Evolutionary conservation across 2,329 filamentous ascomycete genomes (phyloP).

Genomic region (Paraphoma sp.): DNA sequence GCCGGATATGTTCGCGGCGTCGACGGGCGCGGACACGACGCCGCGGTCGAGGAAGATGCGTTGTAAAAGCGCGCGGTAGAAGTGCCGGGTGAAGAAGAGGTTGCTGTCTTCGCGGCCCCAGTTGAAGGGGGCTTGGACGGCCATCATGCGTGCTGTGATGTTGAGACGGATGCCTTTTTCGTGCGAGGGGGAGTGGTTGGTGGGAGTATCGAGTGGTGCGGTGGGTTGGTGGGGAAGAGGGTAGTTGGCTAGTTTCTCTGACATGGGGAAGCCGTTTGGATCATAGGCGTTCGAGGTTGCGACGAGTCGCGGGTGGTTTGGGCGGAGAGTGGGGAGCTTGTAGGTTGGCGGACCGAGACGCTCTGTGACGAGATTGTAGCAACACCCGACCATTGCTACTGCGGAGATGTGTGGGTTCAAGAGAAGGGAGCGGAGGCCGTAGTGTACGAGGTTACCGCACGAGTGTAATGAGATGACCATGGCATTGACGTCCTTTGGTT

Average conservation of each 20-base stretch:
- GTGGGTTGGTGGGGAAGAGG: conserved; percentile 28
- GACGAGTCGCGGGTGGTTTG: conserved; percentile 72
- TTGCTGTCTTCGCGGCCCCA: conserved; percentile 85
- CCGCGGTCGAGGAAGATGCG: conserved; percentile 88
- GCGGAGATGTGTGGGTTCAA: conserved; percentile 84
- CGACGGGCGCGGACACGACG: conserved; percentile 68
- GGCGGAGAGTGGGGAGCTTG: conserved; percentile 80
- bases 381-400: conserved; percentile 97
- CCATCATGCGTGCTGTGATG: conserved; percentile 98
- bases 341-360: conserved; percentile 84
- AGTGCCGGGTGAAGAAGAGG: conserved; percentile 89
- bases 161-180: conserved; percentile 77
- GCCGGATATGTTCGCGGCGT: conserved; percentile 48
- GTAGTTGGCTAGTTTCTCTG: conserved; percentile 67
- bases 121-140: conserved; percentile 91
- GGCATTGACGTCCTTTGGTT: conserved; percentile 54
- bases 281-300: conserved; percentile 77
- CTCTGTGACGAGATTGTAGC: conserved; percentile 96
- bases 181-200: neutral
- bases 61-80: conserved; percentile 89
- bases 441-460: conserved; percentile 96
- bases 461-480: conserved; percentile 97
- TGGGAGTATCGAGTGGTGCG: conserved; percentile 12
- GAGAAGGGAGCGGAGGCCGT: conserved; percentile 84
- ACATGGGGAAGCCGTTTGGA: conserved; percentile 94